phyloP scores from a whole-genome alignment of 2,329 filamentous ascomycete species.

The Fusarium agapanthi region DNA sequence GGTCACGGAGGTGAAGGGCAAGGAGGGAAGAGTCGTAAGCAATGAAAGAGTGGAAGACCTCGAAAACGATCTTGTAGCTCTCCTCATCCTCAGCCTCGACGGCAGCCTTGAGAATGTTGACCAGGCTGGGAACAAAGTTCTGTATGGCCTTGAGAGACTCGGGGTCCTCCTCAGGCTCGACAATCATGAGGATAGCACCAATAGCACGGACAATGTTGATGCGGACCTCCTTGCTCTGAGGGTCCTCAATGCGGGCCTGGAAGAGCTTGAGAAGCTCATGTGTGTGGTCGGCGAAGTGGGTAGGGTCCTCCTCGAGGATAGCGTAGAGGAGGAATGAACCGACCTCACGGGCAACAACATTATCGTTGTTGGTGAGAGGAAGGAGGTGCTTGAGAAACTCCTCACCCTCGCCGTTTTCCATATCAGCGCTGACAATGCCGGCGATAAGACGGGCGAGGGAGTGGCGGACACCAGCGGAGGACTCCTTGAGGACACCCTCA shows the following conservation, averaged over 20 bases:
- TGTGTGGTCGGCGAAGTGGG: conserved; percentile 84
- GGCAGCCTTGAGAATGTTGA: conserved; percentile 84
- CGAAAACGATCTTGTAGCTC: conserved; percentile 87
- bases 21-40: conserved; percentile 88
- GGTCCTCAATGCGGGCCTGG: conserved; percentile 85
- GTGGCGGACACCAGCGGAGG: conserved; percentile 79
- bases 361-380: conserved; percentile 78
- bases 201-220: conserved; percentile 94
- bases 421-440: conserved; percentile 84
- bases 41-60: conserved; percentile 95
- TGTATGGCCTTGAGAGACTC: conserved; percentile 79
- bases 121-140: conserved; percentile 84
- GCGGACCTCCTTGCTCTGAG: conserved; percentile 89
- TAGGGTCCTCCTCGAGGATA: conserved; percentile 86
- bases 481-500: conserved; percentile 83
- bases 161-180: conserved; percentile 87
- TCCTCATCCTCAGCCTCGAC: conserved; percentile 86
- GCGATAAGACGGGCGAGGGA: conserved; percentile 89
- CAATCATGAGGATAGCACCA: conserved; percentile 84
- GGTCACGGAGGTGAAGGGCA: conserved; percentile 85
- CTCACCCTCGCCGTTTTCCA: conserved; percentile 77
- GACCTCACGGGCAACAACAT: conserved; percentile 84
- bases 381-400: conserved; percentile 83
- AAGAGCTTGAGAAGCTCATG: conserved; percentile 84
- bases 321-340: conserved; percentile 94